Evolutionary conservation across 2,329 filamentous ascomycete species (phyloP).

Genomic region (Dactylellina cionopaga): DNA sequence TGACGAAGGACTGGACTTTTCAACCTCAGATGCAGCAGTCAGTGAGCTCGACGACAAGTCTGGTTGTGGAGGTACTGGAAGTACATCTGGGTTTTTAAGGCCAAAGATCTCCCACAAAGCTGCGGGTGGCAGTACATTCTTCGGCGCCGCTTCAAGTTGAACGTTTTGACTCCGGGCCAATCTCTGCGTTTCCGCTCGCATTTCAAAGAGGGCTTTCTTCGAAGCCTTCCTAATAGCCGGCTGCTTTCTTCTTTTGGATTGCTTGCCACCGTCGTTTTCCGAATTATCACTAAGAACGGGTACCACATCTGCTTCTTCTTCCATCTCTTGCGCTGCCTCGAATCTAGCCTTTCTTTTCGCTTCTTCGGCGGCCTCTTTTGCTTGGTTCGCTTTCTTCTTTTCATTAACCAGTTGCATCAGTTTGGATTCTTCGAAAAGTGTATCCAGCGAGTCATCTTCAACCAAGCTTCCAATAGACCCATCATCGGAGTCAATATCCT

Average conservation of each 20-base stretch:
- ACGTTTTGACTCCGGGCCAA: constrained; percentile 90
- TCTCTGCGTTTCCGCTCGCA: constrained; percentile 92
- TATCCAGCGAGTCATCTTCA: constrained; percentile 54
- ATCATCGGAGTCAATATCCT: constrained; percentile 18
- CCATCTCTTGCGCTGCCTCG: constrained; percentile 16
- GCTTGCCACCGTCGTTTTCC: constrained; percentile 64
- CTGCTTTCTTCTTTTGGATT: constrained; percentile 60
- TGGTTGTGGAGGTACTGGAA: constrained; percentile 2
- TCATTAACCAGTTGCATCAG: constrained; percentile 77
- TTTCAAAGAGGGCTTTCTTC: constrained; percentile 93
- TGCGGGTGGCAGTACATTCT: constrained; percentile 75
- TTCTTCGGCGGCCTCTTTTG: constrained; percentile 69
- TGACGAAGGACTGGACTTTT: constrained; percentile 36
- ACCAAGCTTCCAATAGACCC: constrained; percentile 43
- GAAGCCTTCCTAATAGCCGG: constrained; percentile 84
- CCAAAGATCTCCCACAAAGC: constrained; percentile 30
- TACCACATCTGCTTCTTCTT: constrained; percentile 57
- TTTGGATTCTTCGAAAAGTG: constrained; percentile 66
- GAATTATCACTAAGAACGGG: constrained; percentile 57
- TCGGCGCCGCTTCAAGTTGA: constrained; percentile 86
- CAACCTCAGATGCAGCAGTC: constrained; percentile 27
- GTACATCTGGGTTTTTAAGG: constrained; percentile 15
- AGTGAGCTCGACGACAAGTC: constrained; percentile 22
- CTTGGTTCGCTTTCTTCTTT: constrained; percentile 76
- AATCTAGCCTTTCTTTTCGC: constrained; percentile 60